phyloP scores from a whole-genome alignment of 2,329 filamentous ascomycete species.

The Diaporthe destruens region DNA sequence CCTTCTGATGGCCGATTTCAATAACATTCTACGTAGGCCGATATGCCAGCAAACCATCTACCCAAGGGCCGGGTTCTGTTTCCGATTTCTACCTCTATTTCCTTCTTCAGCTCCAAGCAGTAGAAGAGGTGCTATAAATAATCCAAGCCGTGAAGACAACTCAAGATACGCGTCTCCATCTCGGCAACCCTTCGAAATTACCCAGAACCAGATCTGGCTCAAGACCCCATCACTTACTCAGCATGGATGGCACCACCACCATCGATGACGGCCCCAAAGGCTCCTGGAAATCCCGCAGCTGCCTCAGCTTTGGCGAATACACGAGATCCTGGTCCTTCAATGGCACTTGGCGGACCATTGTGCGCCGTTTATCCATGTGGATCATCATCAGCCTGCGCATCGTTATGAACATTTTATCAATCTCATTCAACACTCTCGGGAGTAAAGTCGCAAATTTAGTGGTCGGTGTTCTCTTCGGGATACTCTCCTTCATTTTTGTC shows the following conservation, averaged over 20 bases:
- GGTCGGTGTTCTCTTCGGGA: conserved; percentile 10
- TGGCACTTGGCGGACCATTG: not conserved
- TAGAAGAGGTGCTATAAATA: accelerated
- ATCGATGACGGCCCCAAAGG: not conserved
- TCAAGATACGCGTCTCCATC: not conserved
- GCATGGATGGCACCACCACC: conserved; percentile 17
- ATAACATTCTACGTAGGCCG: not conserved
- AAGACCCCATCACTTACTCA: not conserved
- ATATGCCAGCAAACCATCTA: not conserved
- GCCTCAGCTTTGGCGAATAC: conserved; percentile 21
- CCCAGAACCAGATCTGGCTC: no score
- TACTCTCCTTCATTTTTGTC: conserved; percentile 30
- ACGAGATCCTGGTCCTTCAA: conserved; percentile 23
- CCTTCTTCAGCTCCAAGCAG: no score
- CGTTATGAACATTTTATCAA: conserved; percentile 21
- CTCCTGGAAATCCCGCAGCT: conserved; percentile 37
- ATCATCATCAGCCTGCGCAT: conserved; percentile 25
- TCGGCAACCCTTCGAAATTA: no score
- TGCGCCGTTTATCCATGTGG: conserved; percentile 35
- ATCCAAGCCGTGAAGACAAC: not conserved
- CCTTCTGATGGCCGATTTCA: not conserved
- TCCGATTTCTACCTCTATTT: not conserved
- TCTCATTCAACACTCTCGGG: conserved; percentile 12
- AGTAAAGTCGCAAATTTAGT: conserved; percentile 14
- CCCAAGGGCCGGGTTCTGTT: not conserved